A percentile compares a stretch with the other conserved stretches of the same genome.
Conservation (phyloP, 306 rosid species). For the Dalbergia cochinchinensis region DNA sequence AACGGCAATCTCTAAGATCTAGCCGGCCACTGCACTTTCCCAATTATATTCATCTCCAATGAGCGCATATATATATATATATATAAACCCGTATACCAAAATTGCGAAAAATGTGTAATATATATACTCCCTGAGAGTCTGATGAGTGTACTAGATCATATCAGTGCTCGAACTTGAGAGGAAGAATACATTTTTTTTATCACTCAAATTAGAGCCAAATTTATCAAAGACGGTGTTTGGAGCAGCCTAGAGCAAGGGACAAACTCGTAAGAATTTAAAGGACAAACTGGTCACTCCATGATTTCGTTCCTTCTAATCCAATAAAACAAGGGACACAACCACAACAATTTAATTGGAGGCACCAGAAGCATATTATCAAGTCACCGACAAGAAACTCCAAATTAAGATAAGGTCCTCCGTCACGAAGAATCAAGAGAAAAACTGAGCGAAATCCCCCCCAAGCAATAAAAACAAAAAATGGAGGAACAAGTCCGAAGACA, state of each 20-base stretch:
- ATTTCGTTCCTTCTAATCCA: background rate
- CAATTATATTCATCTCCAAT: background rate
- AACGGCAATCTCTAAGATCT: conserved; percentile 49
- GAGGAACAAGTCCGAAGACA: background rate
- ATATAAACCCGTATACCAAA: background rate
- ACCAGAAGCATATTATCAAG: conserved; percentile 35
- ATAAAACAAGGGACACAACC: background rate
- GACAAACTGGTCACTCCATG: background rate
- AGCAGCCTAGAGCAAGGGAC: background rate
- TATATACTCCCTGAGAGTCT: conserved; percentile 25
- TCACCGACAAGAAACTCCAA: conserved; percentile 58
- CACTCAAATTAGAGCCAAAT: conserved; percentile 55
- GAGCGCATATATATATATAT: conserved; percentile 19
- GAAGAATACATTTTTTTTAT: background rate
- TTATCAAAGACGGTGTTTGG: conserved; percentile 3
- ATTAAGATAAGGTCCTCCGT: conserved; percentile 1
- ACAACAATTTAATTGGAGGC: background rate
- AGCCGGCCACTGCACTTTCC: conserved; percentile 37
- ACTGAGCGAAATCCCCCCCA: background rate
- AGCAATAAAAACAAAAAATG: background rate
- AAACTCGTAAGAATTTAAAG: background rate
- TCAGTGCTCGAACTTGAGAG: conserved; percentile 34
- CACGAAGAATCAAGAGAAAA: conserved; percentile 2
- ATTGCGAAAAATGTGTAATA: too few relatives aligned
- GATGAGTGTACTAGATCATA: background rate